These are phyloP conservation scores for Phytophthora crassamura DNA, from an alignment of 352 stramenopile genomes.

Conservation along the genomic window DNA sequence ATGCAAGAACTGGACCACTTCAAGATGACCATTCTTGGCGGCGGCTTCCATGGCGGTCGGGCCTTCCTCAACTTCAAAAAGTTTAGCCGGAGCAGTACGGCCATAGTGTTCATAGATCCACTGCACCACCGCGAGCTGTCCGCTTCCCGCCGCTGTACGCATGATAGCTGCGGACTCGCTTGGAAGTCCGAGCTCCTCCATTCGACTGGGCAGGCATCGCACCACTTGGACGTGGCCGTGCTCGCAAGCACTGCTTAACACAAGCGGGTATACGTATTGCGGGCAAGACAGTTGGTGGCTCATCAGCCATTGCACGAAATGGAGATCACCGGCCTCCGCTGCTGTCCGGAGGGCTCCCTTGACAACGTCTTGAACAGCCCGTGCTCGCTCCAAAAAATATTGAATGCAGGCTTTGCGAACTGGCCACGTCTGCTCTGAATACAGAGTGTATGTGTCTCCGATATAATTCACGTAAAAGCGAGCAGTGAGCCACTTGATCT, in stretches of 20 bases:
- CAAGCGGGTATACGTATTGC: neutral
- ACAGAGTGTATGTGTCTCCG: neutral
- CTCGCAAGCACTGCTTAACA: neutral
- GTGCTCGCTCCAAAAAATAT: neutral
- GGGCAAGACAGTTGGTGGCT: neutral
- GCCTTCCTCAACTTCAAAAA: too few species aligned
- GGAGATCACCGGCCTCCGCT: neutral
- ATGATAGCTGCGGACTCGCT: too few species aligned
- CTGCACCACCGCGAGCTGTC: too few species aligned
- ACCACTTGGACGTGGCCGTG: neutral
- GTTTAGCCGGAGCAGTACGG: too few species aligned
- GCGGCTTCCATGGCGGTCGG: too few species aligned
- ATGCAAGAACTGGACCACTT: too few species aligned
- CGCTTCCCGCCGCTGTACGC: too few species aligned
- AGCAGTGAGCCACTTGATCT: slow-evolving; percentile 1
- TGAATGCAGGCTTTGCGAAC: neutral
- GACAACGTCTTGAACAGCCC: neutral
- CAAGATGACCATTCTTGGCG: too few species aligned
- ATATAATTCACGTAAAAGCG: neutral
- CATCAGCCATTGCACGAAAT: slow-evolving; percentile 1
- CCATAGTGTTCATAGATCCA: too few species aligned
- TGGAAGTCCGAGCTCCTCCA: too few species aligned
- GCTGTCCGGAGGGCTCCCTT: neutral
- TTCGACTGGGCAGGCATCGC: too few species aligned
- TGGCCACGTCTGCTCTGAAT: neutral